Base-by-base conservation (phyloP, 1,139 yeast species). In the Wickerhamomyces sp. region DNA sequence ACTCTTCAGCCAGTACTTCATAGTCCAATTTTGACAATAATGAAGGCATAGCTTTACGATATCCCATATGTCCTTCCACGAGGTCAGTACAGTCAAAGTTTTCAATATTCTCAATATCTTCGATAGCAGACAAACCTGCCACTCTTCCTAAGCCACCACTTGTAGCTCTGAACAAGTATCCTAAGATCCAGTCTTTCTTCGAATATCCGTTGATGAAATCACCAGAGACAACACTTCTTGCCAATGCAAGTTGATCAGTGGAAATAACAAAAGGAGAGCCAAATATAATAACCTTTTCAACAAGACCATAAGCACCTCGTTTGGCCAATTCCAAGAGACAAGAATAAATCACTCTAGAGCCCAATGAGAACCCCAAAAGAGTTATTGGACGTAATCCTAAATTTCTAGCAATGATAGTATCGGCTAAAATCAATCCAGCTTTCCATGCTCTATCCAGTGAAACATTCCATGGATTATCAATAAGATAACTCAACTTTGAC, bases 401-500 rank as follows among this genome's bases (percentile, higher is more conserved):
- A 55, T 87, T 89, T 23, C 95, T 83, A 8, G 88, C 73, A 37
- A 88, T 75, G 29, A 93, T 63, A 0, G 96, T 86, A 54, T 93
- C 98, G 0, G 98, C 98, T 39, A 93, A 60, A 32, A 93, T 78
- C 42, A 79, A 67, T 3, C 99, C 99, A 1, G 97, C 95, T 33
- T 89, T 74, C 96, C 97, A 89, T 0, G 99, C 98, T 43, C 99
- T 72, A 58, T 91, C 97, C 41, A 93, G 66, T 0, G 98, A 89
- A 5, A 91, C 97, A 53, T 82, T 89, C 98, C 98, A 93, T 0
- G 98, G 99, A 52, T 93, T 93, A 56, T 93, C 99, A 25, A 93
- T 70, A 29, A 93, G 62, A 51, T 93, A 93, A 0, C 96, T 83
- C 26, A 93, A 65, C 53, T 93, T 93, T 0, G 96, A 78, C 30